These are phyloP conservation scores for Colletotrichum sp. DNA, from an alignment of 2,329 filamentous ascomycete genomes.

Conservation along the genomic window DNA sequence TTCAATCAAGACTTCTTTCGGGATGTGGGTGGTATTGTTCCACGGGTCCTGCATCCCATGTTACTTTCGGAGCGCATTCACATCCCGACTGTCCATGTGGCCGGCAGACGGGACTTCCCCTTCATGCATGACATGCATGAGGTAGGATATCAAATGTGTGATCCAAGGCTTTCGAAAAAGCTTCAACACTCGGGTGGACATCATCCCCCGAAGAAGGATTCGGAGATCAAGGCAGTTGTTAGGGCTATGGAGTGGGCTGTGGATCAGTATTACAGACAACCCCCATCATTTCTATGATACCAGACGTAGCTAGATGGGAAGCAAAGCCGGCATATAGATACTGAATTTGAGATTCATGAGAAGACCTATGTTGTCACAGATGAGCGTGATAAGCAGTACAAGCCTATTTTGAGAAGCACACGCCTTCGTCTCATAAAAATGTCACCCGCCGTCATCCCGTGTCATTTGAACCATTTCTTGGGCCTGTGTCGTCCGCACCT, in stretches of 20 bases:
- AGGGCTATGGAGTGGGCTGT: conserved; percentile 19
- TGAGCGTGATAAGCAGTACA: neutral
- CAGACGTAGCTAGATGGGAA: neutral
- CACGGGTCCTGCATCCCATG: neutral
- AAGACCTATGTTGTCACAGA: neutral
- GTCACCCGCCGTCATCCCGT: neutral
- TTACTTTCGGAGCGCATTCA: conserved; percentile 2
- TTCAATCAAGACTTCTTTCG: conserved; percentile 12
- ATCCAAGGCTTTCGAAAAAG: conserved; percentile 1
- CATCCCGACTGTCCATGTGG: conserved; percentile 16
- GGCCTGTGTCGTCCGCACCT: neutral
- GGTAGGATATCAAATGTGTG: conserved; percentile 9
- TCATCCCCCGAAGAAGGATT: conserved; percentile 2
- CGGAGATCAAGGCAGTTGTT: conserved; percentile 8
- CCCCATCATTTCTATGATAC: neutral
- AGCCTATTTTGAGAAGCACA: neutral
- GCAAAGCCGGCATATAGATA: neutral
- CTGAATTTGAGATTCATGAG: neutral
- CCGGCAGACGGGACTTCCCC: conserved; percentile 2
- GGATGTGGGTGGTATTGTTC: neutral
- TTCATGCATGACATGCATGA: conserved; percentile 19
- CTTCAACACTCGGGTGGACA: conserved; percentile 10
- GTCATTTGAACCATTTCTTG: neutral
- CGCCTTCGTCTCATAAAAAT: neutral
- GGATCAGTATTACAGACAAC: conserved; percentile 4